Evolutionary conservation across 148 eudicot genomes (phyloP).

Genomic region (Fagopyrum homotropicum): DNA sequence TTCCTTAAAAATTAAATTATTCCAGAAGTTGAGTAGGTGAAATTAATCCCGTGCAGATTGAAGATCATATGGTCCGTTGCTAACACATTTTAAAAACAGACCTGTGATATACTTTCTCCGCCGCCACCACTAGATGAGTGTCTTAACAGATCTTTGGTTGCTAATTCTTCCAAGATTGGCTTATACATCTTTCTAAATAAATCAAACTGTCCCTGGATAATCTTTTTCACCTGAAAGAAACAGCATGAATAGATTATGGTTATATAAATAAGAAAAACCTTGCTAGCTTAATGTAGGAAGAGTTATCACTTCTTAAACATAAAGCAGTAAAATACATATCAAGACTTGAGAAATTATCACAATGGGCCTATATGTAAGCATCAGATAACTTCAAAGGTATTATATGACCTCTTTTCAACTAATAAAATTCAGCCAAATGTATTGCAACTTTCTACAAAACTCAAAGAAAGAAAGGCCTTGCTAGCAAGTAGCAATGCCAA

Average conservation of each 20-base stretch:
- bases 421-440: neutral
- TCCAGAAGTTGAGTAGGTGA: neutral
- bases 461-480: neutral
- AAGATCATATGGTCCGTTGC: neutral
- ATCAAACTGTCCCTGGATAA: conserved; percentile 77
- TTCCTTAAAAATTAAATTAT: neutral
- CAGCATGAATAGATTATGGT: neutral
- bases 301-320: neutral
- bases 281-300: neutral
- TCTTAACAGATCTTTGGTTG: conserved; percentile 53
- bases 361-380: neutral
- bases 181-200: conserved; percentile 65
- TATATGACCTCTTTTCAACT: neutral
- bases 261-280: neutral
- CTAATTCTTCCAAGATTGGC: conserved; percentile 70
- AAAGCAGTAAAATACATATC: neutral
- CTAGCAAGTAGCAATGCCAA: neutral
- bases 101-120: conserved; percentile 57
- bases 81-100: conserved; percentile 14
- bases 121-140: conserved; percentile 38
- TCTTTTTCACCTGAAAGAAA: conserved; percentile 68
- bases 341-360: neutral
- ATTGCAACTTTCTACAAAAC: neutral
- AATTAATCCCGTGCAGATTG: neutral
- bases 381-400: neutral